Evolutionary conservation across 108 stramenopile species (phyloP), one percentile per base, ranked within the genome.

Genomic region (Pseudonitzschia multistriata): DNA sequence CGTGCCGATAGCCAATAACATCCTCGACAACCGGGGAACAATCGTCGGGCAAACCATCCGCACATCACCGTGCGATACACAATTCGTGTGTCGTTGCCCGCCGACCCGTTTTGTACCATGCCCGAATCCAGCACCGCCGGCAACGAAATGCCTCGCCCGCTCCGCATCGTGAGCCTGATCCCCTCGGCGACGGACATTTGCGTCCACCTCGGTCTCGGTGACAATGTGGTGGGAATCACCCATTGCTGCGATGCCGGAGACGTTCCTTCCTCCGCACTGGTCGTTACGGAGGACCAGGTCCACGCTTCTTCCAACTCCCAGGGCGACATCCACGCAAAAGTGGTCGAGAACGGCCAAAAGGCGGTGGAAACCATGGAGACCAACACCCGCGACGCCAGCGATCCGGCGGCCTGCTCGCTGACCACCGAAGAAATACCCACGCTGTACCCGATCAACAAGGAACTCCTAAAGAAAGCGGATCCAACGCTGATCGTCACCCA

Each of bases 401-500:
- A 24, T 33, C 47, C 27, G 37, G 22, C 64, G 14, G 28, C 60
- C 49, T 62, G 62, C 21, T 47, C 67, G 22, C 61, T 69, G 17
- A 52, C 56, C 0, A 49, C 71, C 5, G 64, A 56, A 2, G 50
- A 70, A 28, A 73, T 67, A 14, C 72, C 73, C 33, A 76, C 78
- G 47, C 79, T 91, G 28, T 91, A 91, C 76, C 84, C 82, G 25
- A 80, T 91, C 35, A 42, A 84, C 36, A 71, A 57, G 54, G 75
- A 71, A n/a, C 37, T 45, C 27, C 78, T 83, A 27, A 27, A 45
- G 37, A 24, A 62, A 40, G 83, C 87, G 11, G 48, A 72, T 22
- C 92, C 92, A 1, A 79, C 62, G n/a, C 29, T 96, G 19, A 73
- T 96, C 42, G 49, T 96, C 28, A 94, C 95, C 24, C 95, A 96